Percentiles rank a stretch among this genome's conserved stretches.
Conservation (phyloP, 148 eudicot genomes). For the Oxyria digyna region DNA sequence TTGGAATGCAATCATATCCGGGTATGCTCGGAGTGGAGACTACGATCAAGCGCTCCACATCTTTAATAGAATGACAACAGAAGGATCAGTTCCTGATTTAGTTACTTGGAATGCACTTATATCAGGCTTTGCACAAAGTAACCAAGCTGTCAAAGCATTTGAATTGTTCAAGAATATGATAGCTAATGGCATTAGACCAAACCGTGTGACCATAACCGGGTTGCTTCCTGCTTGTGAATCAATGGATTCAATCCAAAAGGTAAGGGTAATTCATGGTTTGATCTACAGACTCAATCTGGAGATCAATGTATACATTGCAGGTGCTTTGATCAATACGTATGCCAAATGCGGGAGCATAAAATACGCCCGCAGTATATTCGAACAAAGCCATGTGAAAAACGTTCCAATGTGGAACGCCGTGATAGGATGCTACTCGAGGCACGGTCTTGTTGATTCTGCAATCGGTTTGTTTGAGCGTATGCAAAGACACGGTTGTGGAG, state of each 20-base stretch:
- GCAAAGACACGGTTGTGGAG: conserved; percentile 26
- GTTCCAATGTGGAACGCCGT: conserved; percentile 48
- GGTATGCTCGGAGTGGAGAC: conserved; percentile 48
- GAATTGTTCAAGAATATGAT: conserved; percentile 37
- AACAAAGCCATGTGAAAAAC: conserved; percentile 19
- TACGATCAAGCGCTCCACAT: conserved; percentile 25
- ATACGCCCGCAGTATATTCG: conserved; percentile 34
- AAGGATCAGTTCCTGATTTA: conserved; percentile 30
- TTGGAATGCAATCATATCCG: conserved; percentile 45
- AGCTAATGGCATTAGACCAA: conserved; percentile 35
- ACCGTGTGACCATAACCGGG: conserved; percentile 42
- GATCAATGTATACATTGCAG: conserved; percentile 36
- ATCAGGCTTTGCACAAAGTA: conserved; percentile 45
- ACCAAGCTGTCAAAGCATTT: conserved; percentile 29
- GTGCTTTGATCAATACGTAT: conserved; percentile 57
- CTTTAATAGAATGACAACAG: conserved; percentile 34
- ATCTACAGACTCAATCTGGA: conserved; percentile 31
- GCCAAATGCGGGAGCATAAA: conserved; percentile 48
- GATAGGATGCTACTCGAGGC: conserved; percentile 59
- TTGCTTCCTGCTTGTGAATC: conserved; percentile 45
- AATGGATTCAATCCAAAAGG: conserved; percentile 27
- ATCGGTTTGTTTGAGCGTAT: conserved; percentile 38
- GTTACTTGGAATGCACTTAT: conserved; percentile 63
- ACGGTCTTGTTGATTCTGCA: conserved; percentile 31
- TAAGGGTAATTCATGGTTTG: conserved; percentile 46